Base-by-base conservation (phyloP, 2,329 filamentous ascomycete species). In the Ascosphaera aggregata region DNA sequence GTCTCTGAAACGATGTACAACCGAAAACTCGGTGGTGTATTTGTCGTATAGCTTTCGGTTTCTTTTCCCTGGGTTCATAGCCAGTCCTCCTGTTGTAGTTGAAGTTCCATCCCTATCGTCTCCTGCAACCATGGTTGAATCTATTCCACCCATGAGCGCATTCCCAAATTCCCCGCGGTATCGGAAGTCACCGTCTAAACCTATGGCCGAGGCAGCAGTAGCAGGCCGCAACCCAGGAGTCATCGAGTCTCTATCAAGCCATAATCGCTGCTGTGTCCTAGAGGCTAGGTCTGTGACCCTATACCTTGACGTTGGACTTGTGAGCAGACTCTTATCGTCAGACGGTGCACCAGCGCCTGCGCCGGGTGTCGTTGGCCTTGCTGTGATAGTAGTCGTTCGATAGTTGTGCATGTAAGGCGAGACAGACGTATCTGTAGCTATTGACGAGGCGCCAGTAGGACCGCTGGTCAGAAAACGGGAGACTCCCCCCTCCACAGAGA, bases 201-300 rank as follows among this genome's bases (percentile, higher is more conserved):
- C 59, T 37, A 57, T 51, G 2, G 48, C 45, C 2, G 59, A 52
- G 5, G 56, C 52, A 16, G 58, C 48, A 1, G 48, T 47, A 16
- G 49, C 44, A 2, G 53, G 38, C 3, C 54, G 43, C 7, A 51
- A 44, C 18, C 54, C 55, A 48, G 57, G 36, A 9, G 43, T 39
- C 17, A 42, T 54, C 11, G 46, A 43, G 42, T 60, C 57, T 36
- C 60, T 55, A 42, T 64, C 59, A 34, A 64, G 51, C 56, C 61
- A 63, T 9, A 64, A 53, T 43, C 61, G 62, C 44, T 63, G 61
- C 43, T 64, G 60, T 3, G 61, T 64, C 38, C 61, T 54, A n/a
- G 61, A 63, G 15, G 51, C 53, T 4, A 55, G 51, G 38, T 59
- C 56, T n/a, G 47, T 45, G n/a, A 48, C 48, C n/a, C 50, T 52